phyloP scores from a whole-genome alignment of 2,329 filamentous ascomycete species.

The Beauveria sp. region DNA sequence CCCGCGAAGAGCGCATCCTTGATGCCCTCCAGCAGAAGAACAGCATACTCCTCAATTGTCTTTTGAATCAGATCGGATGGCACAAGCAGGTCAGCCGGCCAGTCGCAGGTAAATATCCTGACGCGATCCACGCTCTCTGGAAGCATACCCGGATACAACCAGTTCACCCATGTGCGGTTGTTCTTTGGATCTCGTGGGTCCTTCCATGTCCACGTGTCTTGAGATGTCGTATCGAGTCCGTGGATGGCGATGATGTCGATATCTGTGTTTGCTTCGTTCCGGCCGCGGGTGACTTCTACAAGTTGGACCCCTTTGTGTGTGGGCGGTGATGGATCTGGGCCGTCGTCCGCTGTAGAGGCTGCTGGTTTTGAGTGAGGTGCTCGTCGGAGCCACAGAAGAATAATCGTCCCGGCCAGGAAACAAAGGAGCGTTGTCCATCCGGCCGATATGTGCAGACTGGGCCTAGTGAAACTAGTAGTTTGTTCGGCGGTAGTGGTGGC shows the following conservation, averaged over 20 bases:
- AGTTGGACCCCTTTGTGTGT: not conserved
- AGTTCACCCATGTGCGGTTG: conserved; percentile 10
- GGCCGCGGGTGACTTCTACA: not conserved
- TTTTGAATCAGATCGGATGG: not conserved
- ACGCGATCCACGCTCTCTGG: not conserved
- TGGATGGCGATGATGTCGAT: conserved; percentile 30
- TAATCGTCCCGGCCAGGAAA: not conserved
- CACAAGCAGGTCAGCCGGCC: not conserved
- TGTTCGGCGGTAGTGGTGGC: not conserved
- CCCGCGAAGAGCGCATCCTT: conserved; percentile 9
- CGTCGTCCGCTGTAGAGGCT: not conserved
- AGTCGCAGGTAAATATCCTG: not conserved
- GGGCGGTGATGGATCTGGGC: not conserved
- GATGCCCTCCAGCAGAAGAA: conserved; percentile 19
- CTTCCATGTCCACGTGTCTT: conserved; percentile 21
- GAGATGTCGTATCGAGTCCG: conserved; percentile 23
- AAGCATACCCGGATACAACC: not conserved
- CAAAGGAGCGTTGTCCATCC: not conserved
- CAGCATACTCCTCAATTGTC: conserved; percentile 13
- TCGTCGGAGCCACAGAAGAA: not conserved
- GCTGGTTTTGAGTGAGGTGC: not conserved
- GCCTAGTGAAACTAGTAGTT: not conserved
- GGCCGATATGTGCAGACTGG: not conserved
- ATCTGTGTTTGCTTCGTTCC: conserved; percentile 13
- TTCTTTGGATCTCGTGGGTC: not conserved